Evolutionary conservation across 176 grass and related monocot genomes (phyloP), one percentile per base, ranked within the genome.

Genomic region (Oryza glaberrima): DNA sequence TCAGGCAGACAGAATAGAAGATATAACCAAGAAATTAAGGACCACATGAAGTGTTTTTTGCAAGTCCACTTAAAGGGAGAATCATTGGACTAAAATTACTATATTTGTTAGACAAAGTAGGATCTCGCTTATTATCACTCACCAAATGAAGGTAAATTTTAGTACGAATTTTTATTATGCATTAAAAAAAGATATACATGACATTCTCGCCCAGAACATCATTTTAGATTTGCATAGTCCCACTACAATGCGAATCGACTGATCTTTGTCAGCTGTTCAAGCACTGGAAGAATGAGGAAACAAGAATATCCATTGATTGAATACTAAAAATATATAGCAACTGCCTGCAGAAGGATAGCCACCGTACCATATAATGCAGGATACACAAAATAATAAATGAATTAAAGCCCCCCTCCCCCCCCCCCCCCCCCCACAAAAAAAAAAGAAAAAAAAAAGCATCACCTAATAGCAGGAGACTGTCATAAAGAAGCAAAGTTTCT

Each of bases 11-110:
- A 35, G 40, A 73, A 52, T 5, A 65, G 73, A 52, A 1, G 10
- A 67, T 26, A 36, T 45, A 45, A 3, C 9, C n/a, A 81, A 82
- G 17, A 86, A 82, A 67, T 70, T 65, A 67, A 80, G 56, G 45
- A 61, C 12, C 65, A 80, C 46, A 81, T 22, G 38, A 51, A 69
- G 0, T 52, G 69, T 14, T 9, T 26, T 13, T 56, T 20, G 69
- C 65, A 51, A 30, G 73, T 78, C 36, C 67, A 44, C 22, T 77
- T 86, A 56, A 78, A 38, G 67, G 56, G 41, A 81, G 34, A 83
- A 80, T 51, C 23, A 38, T 30, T 44, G 6, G 30, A 66, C 34
- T 43, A 51, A 25, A 77, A 51, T 70, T 38, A 23, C 65, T 51
- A 84, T 51, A 84, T 20, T 45, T 41, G 30, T 41, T 7, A 78